Evolutionary conservation across 192 early-diverging fungal species (phyloP).

Genomic region (Thamnidium elegans): DNA sequence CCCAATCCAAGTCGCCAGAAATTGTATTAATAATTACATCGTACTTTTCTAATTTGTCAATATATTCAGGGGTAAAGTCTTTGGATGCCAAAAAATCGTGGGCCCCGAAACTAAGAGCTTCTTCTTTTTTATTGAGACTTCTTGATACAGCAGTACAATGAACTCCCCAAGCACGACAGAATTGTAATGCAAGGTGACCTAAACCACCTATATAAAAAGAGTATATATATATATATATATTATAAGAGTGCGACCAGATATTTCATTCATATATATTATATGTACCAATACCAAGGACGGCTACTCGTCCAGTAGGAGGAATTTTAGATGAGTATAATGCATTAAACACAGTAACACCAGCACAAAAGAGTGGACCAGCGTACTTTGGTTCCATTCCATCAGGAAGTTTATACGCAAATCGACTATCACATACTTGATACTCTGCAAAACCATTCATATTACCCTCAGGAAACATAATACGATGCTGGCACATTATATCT

Average conservation of each 20-base stretch:
- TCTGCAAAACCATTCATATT: slow-evolving; percentile 60
- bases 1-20: slow-evolving; percentile 36
- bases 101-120: slow-evolving; percentile 55
- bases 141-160: slow-evolving; percentile 52
- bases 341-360: slow-evolving; percentile 73
- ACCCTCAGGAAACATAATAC: slow-evolving; percentile 53
- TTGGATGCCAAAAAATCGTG: slow-evolving; percentile 45
- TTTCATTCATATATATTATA: slow-evolving; percentile 54
- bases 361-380: slow-evolving; percentile 78
- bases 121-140: slow-evolving; percentile 45
- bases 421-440: slow-evolving; percentile 38
- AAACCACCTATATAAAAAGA: neutral
- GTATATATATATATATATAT: no score
- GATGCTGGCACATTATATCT: slow-evolving; percentile 50
- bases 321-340: slow-evolving; percentile 62
- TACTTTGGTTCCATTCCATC: slow-evolving; percentile 45
- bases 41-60: slow-evolving; percentile 26
- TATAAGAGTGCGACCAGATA: neutral
- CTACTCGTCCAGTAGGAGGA: slow-evolving; percentile 62
- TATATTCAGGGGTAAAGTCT: slow-evolving; percentile 29
- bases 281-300: slow-evolving; percentile 71
- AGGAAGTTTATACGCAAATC: slow-evolving; percentile 69
- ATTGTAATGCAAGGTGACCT: slow-evolving; percentile 62
- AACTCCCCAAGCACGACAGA: slow-evolving; percentile 46
- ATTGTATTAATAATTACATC: slow-evolving; percentile 49